Evolutionary conservation across 805 yeast genomes (phyloP).

Genomic region (Saccharomycopsis fodiens): DNA sequence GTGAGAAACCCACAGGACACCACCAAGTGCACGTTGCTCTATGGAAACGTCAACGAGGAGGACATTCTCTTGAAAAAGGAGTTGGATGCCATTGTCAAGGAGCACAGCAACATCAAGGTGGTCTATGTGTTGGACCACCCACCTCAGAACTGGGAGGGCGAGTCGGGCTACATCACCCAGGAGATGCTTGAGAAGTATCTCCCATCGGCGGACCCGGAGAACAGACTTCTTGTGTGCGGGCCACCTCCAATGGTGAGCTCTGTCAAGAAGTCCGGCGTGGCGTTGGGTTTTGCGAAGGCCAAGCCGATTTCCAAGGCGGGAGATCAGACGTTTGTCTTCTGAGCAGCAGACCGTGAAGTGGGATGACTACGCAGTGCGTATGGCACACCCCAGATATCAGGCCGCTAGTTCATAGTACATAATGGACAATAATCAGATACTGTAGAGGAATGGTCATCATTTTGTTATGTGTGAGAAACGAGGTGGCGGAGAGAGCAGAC

Average conservation of each 20-base stretch:
- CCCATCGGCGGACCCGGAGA: constrained; percentile 52
- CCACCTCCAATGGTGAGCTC: constrained; percentile 90
- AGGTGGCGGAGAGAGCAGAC: too few relatives aligned
- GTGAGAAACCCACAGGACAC: constrained; percentile 68
- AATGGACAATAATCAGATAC: too few relatives aligned
- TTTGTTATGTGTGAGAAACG: too few relatives aligned
- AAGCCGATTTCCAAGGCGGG: constrained; percentile 84
- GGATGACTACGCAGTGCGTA: too few relatives aligned
- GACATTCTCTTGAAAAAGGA: constrained; percentile 80
- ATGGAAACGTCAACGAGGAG: constrained; percentile 72
- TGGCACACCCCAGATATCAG: too few relatives aligned
- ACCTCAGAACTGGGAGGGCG: constrained; percentile 69
- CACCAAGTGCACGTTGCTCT: constrained; percentile 67
- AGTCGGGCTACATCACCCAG: constrained; percentile 71
- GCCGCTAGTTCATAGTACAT: too few relatives aligned
- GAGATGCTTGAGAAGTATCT: constrained; percentile 59
- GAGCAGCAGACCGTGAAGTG: too few relatives aligned
- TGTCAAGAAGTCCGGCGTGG: constrained; percentile 63
- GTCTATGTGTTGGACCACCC: constrained; percentile 69
- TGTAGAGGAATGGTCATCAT: too few relatives aligned
- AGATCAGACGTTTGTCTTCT: constrained; percentile 85
- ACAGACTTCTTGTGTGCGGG: constrained; percentile 80
- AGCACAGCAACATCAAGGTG: constrained; percentile 55
- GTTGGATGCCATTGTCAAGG: constrained; percentile 55
- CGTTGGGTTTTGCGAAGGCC: constrained; percentile 73